Conservation (phyloP, 208 protist species). For the Crithidia bombi region DNA sequence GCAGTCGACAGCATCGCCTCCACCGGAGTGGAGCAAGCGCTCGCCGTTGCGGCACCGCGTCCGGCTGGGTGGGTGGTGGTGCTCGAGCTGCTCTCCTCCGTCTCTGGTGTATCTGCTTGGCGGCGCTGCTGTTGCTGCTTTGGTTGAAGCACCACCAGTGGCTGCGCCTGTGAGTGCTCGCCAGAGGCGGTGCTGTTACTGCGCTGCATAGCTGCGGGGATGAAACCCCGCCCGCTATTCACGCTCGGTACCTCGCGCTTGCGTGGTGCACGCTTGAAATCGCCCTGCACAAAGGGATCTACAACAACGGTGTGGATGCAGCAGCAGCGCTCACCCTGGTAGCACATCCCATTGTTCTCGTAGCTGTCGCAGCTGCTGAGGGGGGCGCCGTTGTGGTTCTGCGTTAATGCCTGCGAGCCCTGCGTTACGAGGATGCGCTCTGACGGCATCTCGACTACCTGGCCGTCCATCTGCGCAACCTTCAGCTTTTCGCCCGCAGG, state of each 20-base stretch:
- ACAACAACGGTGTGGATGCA: slow-evolving; percentile 77
- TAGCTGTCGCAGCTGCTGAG: slow-evolving; percentile 28
- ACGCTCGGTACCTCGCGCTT: slow-evolving; percentile 3
- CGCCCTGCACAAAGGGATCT: slow-evolving; percentile 59
- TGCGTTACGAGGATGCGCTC: slow-evolving; percentile 44
- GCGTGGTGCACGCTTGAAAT: slow-evolving; percentile 57
- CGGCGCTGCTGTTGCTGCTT: slow-evolving; percentile 6
- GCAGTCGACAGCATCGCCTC: slow-evolving; percentile 8
- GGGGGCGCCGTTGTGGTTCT: neutral
- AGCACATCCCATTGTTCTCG: slow-evolving; percentile 68
- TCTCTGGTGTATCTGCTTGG: slow-evolving; percentile 13
- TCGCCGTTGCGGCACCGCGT: neutral
- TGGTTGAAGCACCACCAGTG: slow-evolving; percentile 3
- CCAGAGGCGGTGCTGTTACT: slow-evolving; percentile 7
- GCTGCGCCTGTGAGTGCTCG: slow-evolving; percentile 2
- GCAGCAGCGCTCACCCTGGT: slow-evolving; percentile 64
- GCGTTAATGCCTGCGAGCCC: slow-evolving; percentile 1
- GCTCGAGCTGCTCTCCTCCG: slow-evolving; percentile 26
- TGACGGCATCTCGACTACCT: slow-evolving; percentile 31
- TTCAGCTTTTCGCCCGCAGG: slow-evolving; percentile 26
- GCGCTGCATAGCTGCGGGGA: neutral
- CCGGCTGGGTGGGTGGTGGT: slow-evolving; percentile 1
- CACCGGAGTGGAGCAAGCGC: neutral
- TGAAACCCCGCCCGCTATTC: slow-evolving; percentile 1
- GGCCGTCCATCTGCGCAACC: slow-evolving; percentile 36